A percentile compares a stretch with the other conserved stretches of the same genome.
These are phyloP conservation scores for Cyclotella sp. DNA, from an alignment of 108 stramenopile genomes.

Conservation along the genomic window DNA sequence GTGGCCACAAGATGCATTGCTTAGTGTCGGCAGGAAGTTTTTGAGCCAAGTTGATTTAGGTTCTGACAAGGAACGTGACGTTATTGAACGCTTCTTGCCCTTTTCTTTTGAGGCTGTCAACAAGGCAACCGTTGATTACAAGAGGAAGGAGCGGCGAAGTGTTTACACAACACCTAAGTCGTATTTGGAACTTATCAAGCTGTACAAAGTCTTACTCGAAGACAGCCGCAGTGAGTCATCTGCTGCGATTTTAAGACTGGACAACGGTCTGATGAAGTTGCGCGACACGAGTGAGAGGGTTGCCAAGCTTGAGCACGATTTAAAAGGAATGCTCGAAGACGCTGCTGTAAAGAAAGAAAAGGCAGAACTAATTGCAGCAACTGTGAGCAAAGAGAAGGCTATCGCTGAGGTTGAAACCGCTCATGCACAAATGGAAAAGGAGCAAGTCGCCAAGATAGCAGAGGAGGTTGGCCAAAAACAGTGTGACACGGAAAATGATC, in stretches of 20 bases:
- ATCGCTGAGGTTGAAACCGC: slow-evolving; percentile 79
- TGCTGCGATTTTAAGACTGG: slow-evolving; percentile 61
- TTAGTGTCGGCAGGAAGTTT: slow-evolving; percentile 70
- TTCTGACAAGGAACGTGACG: slow-evolving; percentile 55
- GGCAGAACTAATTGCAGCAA: slow-evolving; percentile 84
- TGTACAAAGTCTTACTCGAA: slow-evolving; percentile 66
- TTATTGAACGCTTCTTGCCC: slow-evolving; percentile 80
- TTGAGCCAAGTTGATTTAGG: slow-evolving; percentile 57
- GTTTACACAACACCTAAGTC: slow-evolving; percentile 86
- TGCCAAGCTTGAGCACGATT: slow-evolving; percentile 69
- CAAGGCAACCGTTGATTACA: slow-evolving; percentile 62
- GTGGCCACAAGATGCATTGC: slow-evolving; percentile 81
- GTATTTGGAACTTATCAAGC: slow-evolving; percentile 79
- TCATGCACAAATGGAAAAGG: slow-evolving; percentile 69
- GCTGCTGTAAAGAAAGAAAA: slow-evolving; percentile 82
- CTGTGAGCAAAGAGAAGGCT: slow-evolving; percentile 78
- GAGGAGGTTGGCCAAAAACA: slow-evolving; percentile 70
- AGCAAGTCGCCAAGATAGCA: slow-evolving; percentile 70
- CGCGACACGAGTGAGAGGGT: slow-evolving; percentile 79
- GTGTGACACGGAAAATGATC: slow-evolving; percentile 66
- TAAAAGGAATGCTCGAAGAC: slow-evolving; percentile 80
- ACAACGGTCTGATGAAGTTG: slow-evolving; percentile 74
- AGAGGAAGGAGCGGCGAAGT: slow-evolving; percentile 54
- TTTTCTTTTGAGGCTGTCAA: slow-evolving; percentile 77
- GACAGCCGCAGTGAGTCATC: slow-evolving; percentile 60